Evolutionary conservation across 2,329 filamentous ascomycete genomes (phyloP).

Genomic region (Arthrobotrys iridis): DNA sequence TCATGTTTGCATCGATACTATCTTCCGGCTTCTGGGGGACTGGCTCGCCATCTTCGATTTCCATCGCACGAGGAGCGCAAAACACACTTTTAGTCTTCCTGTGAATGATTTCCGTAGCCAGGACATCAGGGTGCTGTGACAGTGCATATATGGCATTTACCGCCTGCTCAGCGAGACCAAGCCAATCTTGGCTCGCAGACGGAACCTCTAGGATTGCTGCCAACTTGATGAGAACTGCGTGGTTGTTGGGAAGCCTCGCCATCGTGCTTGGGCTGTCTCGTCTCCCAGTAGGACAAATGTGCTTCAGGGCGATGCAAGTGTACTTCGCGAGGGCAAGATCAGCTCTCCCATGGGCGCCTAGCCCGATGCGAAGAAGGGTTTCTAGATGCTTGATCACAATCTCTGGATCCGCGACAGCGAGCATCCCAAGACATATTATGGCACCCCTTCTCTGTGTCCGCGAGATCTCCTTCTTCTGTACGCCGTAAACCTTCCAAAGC

Average conservation of each 20-base stretch:
- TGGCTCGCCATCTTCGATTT: conserved; percentile 58
- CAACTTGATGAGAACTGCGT: conserved; percentile 82
- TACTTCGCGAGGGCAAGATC: conserved; percentile 93
- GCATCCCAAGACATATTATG: conserved; percentile 97
- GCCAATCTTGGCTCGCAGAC: conserved; percentile 93
- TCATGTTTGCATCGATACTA: conserved; percentile 58
- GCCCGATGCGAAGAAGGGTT: conserved; percentile 87
- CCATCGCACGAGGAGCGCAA: conserved; percentile 64
- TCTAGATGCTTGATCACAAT: conserved; percentile 96
- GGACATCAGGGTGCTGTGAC: conserved; percentile 89
- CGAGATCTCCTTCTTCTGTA: conserved; percentile 92
- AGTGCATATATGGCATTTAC: conserved; percentile 94
- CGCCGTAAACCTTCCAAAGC: conserved; percentile 96
- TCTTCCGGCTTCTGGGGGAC: conserved; percentile 60
- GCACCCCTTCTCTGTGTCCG: conserved; percentile 87
- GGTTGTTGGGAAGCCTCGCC: conserved; percentile 87
- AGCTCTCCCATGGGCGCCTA: conserved; percentile 79
- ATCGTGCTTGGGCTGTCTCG: conserved; percentile 64
- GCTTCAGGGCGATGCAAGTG: conserved; percentile 89
- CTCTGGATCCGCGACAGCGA: conserved; percentile 89
- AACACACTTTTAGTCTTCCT: conserved; percentile 88
- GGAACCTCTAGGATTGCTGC: conserved; percentile 85
- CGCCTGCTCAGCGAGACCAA: conserved; percentile 93
- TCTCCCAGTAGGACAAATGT: conserved; percentile 86
- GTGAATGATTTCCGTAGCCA: conserved; percentile 90